Conservation (phyloP, 805 yeast species). For the Cyberlindnera euphorbiiphila region DNA sequence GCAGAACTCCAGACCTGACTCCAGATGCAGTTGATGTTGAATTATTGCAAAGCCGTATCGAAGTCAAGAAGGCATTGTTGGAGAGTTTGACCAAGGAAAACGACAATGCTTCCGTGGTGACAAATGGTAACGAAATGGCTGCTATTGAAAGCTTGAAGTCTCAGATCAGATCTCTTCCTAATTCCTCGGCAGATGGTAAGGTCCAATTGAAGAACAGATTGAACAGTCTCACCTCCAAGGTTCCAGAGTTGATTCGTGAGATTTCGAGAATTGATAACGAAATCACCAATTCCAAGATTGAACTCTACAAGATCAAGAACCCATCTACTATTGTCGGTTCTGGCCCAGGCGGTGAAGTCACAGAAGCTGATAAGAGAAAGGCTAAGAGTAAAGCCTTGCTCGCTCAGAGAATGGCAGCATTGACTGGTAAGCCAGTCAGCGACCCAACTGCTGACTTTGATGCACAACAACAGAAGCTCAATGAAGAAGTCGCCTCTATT, state of each 20-base stretch:
- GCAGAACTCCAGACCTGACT: conserved; percentile 38
- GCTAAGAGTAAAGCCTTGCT: conserved; percentile 76
- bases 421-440: conserved; percentile 69
- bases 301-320: conserved; percentile 57
- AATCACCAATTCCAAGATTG: conserved; percentile 63
- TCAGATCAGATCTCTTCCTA: conserved; percentile 47
- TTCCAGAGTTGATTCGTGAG: conserved; percentile 65
- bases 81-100: conserved; percentile 49
- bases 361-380: conserved; percentile 77
- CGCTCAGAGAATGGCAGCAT: conserved; percentile 85
- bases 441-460: conserved; percentile 37
- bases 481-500: conserved; percentile 48
- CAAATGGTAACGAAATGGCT: conserved; percentile 38
- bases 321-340: conserved; percentile 76
- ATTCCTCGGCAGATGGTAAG: conserved; percentile 34
- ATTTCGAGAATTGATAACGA: conserved; percentile 64
- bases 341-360: conserved; percentile 82
- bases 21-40: conserved; percentile 31
- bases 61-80: conserved; percentile 66
- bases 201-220: conserved; percentile 51
- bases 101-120: conserved; percentile 20
- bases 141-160: conserved; percentile 64
- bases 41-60: conserved; percentile 58
- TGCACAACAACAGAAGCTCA: conserved; percentile 36
- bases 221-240: conserved; percentile 59